Evolutionary conservation across 345 rosid genomes (phyloP).

Genomic region (Nasturtium officinale): DNA sequence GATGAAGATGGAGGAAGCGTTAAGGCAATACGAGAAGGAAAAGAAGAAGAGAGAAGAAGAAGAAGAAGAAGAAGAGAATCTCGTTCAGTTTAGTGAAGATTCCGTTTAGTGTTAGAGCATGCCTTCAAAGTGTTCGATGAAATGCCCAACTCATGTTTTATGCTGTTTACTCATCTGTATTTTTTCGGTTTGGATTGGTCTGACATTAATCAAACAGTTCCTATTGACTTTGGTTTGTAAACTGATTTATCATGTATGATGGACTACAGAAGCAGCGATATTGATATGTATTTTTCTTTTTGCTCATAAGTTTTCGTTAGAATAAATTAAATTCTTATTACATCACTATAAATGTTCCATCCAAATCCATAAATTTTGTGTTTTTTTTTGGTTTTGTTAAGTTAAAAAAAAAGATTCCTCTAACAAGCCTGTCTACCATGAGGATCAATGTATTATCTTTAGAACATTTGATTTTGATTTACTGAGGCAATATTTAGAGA

Average conservation of each 20-base stretch:
- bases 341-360: not conserved
- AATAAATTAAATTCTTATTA: not conserved
- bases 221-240: conserved; percentile 1
- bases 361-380: not conserved
- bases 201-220: not conserved
- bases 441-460: no score
- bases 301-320: not conserved
- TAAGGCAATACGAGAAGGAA: conserved; percentile 68
- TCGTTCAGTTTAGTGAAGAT: conserved; percentile 28
- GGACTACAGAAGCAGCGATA: not conserved
- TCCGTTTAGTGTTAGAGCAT: not conserved
- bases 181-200: conserved; percentile 12
- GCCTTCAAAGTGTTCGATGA: conserved; percentile 43
- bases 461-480: not conserved
- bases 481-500: not conserved
- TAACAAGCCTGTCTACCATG: not conserved
- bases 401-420: not conserved
- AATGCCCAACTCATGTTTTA: conserved; percentile 22
- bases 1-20: conserved; percentile 81
- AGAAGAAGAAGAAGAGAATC: conserved; percentile 46
- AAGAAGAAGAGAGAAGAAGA: conserved; percentile 50
- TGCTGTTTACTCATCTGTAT: not conserved
- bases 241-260: not conserved
- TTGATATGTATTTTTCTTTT: not conserved
- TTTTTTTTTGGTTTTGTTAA: not conserved